Base-by-base conservation (phyloP, 306 rosid genomes). In the Purshia tridentata region DNA sequence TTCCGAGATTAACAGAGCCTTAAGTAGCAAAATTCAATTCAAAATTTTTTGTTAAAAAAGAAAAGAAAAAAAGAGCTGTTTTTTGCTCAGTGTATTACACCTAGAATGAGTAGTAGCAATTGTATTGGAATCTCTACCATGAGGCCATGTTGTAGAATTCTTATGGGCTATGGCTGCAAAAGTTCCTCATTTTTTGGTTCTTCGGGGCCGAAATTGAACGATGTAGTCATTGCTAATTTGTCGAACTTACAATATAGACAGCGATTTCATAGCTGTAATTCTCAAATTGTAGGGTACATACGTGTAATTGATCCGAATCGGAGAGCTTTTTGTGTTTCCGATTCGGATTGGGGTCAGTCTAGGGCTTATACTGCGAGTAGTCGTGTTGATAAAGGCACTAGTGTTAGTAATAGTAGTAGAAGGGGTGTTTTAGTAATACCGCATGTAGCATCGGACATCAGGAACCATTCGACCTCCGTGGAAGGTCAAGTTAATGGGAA, bases 141-240 rank as follows among this genome's bases (percentile, higher is more conserved):
- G 91, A 88, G 79, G 67, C 96, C 96, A 8, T 86, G 88, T 72
- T 71, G 88, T 85, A 92, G 86, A 80, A 80, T 90, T 77, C 80
- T 88, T 4, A 62, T 56, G 56, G 69, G 83, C 45, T 81, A 57
- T 51, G 71, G 84, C 56, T 79, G 53, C 69, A 87, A 76, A 77
- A 78, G 81, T 14, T 82, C 90, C 23, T 85, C 80, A 3, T 15
- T 88, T 80, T 88, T 85, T 62, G 88, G 86, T 12, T 63, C 82
- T 80, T 71, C 78, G 48, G 65, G 80, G 12, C 78, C 84, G 37
- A 83, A 78, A 78, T 74, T 66, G 40, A 78, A 65, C 72, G 67
- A 77, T 76, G 52, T 78, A 53, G 65, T 69, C 14, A 47, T 39
- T 61, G 54, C 77, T 8, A 72, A 75, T 59, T 77, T 84, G 80